Evolutionary conservation across 1,284 basidiomycete species (phyloP), one percentile per base, ranked within the genome.

Genomic region (Gastroboletus turbinatus): DNA sequence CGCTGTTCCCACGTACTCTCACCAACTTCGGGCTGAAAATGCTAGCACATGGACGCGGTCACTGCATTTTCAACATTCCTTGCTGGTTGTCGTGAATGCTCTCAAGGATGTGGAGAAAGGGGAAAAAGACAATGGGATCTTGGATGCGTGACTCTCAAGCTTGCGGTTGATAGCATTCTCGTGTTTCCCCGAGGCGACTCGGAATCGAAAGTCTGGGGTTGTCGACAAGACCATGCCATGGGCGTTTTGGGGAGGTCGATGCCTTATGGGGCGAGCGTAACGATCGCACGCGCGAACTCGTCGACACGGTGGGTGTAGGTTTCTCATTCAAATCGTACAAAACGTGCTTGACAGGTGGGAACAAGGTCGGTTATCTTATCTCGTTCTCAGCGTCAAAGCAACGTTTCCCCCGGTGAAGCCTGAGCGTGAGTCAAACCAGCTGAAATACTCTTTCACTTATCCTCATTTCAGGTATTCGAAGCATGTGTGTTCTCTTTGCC

Each of bases 321-420:
- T 54, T 45, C 57, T 42, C 30, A 29, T 38, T 16, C 16, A 21
- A 43, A 33, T 43, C 25, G 29, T 30, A 14, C 25, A 29, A 11
- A 11, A 25, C 19, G 23, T 35, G 33, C 40, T 36, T 39, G 38
- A 39, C 27, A 36, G 29, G 10, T 61, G 44, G 40, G 55, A 60
- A 57, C 29, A 13, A 11, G 32, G 27, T 44, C 35, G n/a, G 16
- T 46, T 27, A 46, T 49, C 57, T 58, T 55, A 60, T 53, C 48
- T 58, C 50, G 27, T 39, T 58, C 58, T 50, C 54, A 60, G 53
- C 38, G 7, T 56, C 39, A 5, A 49, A 25, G 39, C 19, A 10
- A 43, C 16, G 4, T 40, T 56, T 42, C 14, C 58, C 36, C n/a
- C 19, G 21, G 30, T 19, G 25, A 49, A 29, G 19, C n/a, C 55